Base-by-base conservation (phyloP, 495 filamentous ascomycete species). In the Tuber microsphaerosporum region DNA sequence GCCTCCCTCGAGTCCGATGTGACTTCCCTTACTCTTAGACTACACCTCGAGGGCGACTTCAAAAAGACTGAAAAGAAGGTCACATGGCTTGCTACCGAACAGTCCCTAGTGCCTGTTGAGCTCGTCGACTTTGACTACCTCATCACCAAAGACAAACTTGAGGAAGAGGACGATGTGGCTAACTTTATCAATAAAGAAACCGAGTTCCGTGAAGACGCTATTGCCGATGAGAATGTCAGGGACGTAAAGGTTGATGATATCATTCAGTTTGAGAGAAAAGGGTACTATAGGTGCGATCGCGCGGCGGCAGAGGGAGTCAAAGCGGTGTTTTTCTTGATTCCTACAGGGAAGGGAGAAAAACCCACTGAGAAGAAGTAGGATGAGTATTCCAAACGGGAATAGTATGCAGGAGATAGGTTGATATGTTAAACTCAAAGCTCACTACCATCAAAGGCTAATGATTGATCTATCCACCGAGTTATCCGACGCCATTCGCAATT, bases 61-160 rank as follows among this genome's bases (percentile, higher is more conserved):
- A 95, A 94, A 87, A 89, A 90, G 84, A 97, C 94, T n/a, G 89
- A 93, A 82, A 97, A 97, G 88, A 97, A 97, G 86, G 87, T 97
- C 42, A 97, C 94, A 4, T 97, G 94, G 94, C 87, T 97, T 48
- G 90, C 92, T 0, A 87, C 86, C 5, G 89, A 88, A 61, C 92
- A 94, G 85, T 88, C 91, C 34, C 86, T 95, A 12, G 87, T 97
- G 44, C 89, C 91, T 0, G 91, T 95, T 34, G 92, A 97, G 83
- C 86, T 97, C 7, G 92, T 93, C 79, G 93, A 97, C 76, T 97
- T 97, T 81, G 94, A 97, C 83, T 92, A 93, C 84, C 88, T 97
- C 61, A 91, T 97, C 78, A 97, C 91, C 74, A 97, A 97, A 88
- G 94, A 97, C 78, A 91, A 92, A 75, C 87, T 97, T 48, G 88